These are phyloP conservation scores for Phytophthora pini DNA, from an alignment of 352 stramenopile species.

Conservation along the genomic window DNA sequence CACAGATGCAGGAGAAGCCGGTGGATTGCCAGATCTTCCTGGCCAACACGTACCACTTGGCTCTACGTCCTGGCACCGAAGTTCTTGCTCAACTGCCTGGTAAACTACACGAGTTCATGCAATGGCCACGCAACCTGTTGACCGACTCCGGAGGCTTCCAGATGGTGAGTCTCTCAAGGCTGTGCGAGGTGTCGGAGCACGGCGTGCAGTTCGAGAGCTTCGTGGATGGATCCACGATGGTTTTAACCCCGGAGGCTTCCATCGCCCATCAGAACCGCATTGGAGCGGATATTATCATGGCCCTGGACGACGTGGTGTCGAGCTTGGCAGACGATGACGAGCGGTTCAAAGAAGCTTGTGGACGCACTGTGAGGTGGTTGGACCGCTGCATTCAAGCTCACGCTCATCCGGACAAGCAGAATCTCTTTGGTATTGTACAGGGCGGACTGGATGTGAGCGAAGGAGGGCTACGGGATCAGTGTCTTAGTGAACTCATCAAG, in stretches of 20 bases:
- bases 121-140: constrained; percentile 94
- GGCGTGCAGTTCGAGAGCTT: constrained; percentile 87
- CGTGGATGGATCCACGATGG: constrained; percentile 90
- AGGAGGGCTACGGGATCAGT: constrained; percentile 94
- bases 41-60: constrained; percentile 98
- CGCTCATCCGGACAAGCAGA: constrained; percentile 86
- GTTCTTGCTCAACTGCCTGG: constrained; percentile 75
- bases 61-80: constrained; percentile 92
- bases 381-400: constrained; percentile 95
- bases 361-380: constrained; percentile 95
- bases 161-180: constrained; percentile 96
- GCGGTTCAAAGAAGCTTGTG: constrained; percentile 92
- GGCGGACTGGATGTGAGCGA: constrained; percentile 92
- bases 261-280: constrained; percentile 97
- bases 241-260: constrained; percentile 93
- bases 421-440: constrained; percentile 98
- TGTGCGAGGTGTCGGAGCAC: constrained; percentile 94
- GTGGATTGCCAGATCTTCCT: constrained; percentile 94
- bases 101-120: constrained; percentile 97
- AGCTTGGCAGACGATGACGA: constrained; percentile 88
- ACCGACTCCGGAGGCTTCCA: constrained; percentile 99
- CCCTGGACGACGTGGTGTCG: constrained; percentile 97
- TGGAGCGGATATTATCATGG: constrained; percentile 98
- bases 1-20: constrained; percentile 72
- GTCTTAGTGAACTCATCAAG: constrained; percentile 89